Evolutionary conservation across 768 basidiomycete species (phyloP).

Genomic region (Russula brevipes): DNA sequence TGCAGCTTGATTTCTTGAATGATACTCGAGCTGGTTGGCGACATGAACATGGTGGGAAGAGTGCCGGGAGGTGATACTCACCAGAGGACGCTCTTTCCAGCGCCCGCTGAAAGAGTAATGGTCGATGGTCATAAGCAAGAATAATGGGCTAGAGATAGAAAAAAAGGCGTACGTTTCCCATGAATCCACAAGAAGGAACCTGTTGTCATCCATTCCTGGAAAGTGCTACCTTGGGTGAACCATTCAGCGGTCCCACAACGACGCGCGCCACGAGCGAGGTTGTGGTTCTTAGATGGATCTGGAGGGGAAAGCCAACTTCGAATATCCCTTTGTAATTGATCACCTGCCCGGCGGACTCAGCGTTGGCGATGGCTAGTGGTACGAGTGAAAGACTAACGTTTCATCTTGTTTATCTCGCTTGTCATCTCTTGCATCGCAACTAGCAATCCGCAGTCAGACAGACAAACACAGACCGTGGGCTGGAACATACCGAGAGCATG

Average conservation of each 20-base stretch:
- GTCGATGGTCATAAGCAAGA: not conserved
- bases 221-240: not conserved
- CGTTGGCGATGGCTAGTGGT: no score
- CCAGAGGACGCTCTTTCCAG: constrained; percentile 12
- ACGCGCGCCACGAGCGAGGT: not conserved
- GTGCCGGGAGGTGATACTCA: not conserved
- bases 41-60: not conserved
- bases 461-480: no score
- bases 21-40: not conserved
- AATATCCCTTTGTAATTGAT: not conserved
- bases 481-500: not conserved
- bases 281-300: not conserved
- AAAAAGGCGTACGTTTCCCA: not conserved
- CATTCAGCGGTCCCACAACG: not conserved
- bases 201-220: not conserved
- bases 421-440: not conserved
- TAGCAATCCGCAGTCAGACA: not conserved
- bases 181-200: not conserved
- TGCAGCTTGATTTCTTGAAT: not conserved
- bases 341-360: not conserved
- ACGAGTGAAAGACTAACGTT: not conserved
- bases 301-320: constrained; percentile 2
- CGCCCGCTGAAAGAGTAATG: not conserved
- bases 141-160: no score
- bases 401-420: not conserved